These are phyloP conservation scores for Pseudovirgaria hyperparasitica DNA, from an alignment of 2,329 filamentous ascomycete genomes.

Conservation along the genomic window DNA sequence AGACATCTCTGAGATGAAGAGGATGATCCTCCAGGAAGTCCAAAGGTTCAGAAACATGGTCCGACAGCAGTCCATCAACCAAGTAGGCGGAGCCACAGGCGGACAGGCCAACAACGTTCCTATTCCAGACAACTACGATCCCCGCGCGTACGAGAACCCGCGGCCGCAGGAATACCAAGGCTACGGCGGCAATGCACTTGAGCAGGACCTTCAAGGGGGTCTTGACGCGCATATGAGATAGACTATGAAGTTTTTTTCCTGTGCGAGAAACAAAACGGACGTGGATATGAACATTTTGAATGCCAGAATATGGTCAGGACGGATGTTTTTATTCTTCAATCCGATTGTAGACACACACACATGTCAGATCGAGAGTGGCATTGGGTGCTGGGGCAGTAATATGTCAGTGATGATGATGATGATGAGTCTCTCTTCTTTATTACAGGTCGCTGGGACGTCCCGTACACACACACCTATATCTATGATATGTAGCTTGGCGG, in stretches of 20 bases:
- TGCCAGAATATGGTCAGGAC: no score
- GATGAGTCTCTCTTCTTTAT: no score
- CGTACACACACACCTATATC: no score
- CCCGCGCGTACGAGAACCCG: conserved; percentile 47
- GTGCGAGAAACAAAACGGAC: no score
- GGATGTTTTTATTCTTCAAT: no score
- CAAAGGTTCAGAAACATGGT: conserved; percentile 62
- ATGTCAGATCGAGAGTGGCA: no score
- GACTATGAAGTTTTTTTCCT: conserved; percentile 2
- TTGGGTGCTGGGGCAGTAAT: no score
- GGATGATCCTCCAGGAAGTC: conserved; percentile 96
- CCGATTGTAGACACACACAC: no score
- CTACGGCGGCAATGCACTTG: conserved; percentile 23
- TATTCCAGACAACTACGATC: conserved; percentile 48
- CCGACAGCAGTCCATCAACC: conserved; percentile 24
- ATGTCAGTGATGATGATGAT: no score
- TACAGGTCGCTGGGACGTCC: no score
- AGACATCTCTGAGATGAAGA: conserved; percentile 87
- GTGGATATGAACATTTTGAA: no score
- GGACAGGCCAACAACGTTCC: conserved; percentile 40
- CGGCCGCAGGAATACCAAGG: conserved; percentile 43
- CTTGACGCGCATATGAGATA: conserved; percentile 6
- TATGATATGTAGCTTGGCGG: no score
- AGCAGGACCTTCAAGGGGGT: conserved; percentile 36
- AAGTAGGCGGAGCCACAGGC: conserved; percentile 12